Conservation (phyloP, 441 rosid genomes). For the Adansonia rubrostipa region DNA sequence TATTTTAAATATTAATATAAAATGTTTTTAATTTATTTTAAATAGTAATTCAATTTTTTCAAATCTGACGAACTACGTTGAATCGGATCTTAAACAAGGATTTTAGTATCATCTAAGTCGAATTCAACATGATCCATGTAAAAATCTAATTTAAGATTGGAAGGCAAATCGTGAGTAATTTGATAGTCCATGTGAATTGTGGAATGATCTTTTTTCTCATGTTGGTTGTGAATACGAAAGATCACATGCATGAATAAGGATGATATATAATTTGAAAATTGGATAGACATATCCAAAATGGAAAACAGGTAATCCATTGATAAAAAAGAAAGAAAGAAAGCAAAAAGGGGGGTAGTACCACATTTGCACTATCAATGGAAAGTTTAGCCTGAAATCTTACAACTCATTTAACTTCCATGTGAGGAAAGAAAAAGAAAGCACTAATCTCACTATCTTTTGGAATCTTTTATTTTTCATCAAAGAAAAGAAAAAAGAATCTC, state of each 20-base stretch:
- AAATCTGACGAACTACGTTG: too few relatives aligned
- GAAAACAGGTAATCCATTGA: neutral
- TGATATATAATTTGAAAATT: neutral
- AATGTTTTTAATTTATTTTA: too few relatives aligned
- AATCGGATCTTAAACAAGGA: too few relatives aligned
- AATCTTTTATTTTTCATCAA: neutral
- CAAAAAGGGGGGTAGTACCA: neutral
- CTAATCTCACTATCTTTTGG: neutral
- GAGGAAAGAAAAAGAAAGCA: conserved; percentile 7
- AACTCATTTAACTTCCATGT: conserved; percentile 22
- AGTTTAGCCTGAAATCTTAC: conserved; percentile 9
- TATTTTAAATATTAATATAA: too few relatives aligned
- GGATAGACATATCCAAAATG: neutral
- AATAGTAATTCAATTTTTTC: too few relatives aligned
- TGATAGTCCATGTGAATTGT: neutral
- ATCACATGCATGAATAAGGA: neutral
- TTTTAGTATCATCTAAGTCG: too few relatives aligned
- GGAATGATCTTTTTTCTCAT: neutral
- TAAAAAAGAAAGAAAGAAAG: neutral
- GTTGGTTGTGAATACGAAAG: conserved; percentile 7
- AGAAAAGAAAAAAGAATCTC: too few relatives aligned
- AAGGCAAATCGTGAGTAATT: neutral
- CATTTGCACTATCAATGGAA: conserved; percentile 17
- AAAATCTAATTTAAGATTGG: neutral
- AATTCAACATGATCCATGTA: too few relatives aligned